phyloP scores from a whole-genome alignment of 139 green algal species.

The Chlorella sp. region DNA sequence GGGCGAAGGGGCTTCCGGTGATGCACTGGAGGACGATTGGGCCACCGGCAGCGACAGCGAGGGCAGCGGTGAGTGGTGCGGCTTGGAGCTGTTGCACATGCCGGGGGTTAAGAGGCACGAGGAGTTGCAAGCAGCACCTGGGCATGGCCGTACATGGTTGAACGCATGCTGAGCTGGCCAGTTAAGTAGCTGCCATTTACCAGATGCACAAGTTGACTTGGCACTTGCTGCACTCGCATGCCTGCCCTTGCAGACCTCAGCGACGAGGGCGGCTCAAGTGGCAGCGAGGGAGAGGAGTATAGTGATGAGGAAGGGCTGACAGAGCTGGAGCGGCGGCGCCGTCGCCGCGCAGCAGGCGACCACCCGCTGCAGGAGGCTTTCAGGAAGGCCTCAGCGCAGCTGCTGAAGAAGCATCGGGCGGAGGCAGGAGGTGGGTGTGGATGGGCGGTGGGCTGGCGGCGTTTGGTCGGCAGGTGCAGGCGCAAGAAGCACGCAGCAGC shows the following conservation, averaged over 20 bases:
- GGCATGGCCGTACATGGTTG: too few relatives aligned
- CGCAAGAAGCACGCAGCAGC: too few relatives aligned
- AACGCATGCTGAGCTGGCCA: not conserved
- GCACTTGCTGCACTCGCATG: too few relatives aligned
- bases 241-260: conserved; percentile 38
- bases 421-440: not conserved
- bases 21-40: conserved; percentile 65
- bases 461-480: too few relatives aligned
- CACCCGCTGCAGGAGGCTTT: conserved; percentile 80
- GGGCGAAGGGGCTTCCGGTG: conserved; percentile 46
- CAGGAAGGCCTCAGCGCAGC: conserved; percentile 39
- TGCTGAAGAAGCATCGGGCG: conserved; percentile 56
- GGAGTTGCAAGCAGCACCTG: too few relatives aligned
- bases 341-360: conserved; percentile 66
- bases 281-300: conserved; percentile 9
- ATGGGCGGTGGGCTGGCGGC: too few relatives aligned
- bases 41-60: conserved; percentile 35
- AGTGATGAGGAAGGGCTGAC: conserved; percentile 52
- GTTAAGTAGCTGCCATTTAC: too few relatives aligned
- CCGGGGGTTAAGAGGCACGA: too few relatives aligned
- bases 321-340: conserved; percentile 65
- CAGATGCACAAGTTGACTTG: too few relatives aligned
- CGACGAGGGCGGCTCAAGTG: conserved; percentile 51
- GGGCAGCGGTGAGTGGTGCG: conserved; percentile 27
- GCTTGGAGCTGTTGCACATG: too few relatives aligned